Percentiles rank a stretch among this genome's conserved stretches.
Evolutionary conservation across 2,329 filamentous ascomycete genomes (phyloP).

Genomic region (Myrmaecium sp.): DNA sequence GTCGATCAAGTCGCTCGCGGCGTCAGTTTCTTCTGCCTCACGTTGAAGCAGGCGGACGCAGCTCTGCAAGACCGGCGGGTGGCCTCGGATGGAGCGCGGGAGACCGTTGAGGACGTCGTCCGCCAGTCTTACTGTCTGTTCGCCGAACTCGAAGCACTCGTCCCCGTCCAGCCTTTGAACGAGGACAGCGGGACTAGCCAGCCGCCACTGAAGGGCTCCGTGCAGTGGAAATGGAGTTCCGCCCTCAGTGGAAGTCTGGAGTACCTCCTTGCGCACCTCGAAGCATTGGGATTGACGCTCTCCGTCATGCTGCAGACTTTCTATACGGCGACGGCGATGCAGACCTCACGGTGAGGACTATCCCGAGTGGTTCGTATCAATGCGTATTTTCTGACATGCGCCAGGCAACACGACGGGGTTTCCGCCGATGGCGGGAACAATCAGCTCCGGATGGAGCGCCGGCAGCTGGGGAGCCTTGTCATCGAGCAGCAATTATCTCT

Average conservation of each 20-base stretch:
- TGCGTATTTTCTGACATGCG: background rate
- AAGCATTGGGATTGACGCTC: constrained; percentile 17
- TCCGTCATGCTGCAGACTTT: constrained; percentile 22
- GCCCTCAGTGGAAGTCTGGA: constrained; percentile 9
- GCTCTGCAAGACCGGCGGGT: constrained; percentile 20
- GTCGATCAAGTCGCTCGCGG: constrained; percentile 14
- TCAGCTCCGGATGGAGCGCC: constrained; percentile 14
- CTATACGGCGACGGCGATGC: constrained; percentile 20
- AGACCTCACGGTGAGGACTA: constrained; percentile 19
- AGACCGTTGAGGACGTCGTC: constrained; percentile 17
- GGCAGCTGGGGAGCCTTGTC: constrained; percentile 19
- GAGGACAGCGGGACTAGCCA: constrained; percentile 3
- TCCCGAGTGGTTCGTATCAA: background rate
- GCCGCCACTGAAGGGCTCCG: constrained; percentile 1
- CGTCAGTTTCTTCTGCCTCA: constrained; percentile 18
- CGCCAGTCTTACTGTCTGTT: constrained; percentile 14
- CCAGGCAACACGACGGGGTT: background rate
- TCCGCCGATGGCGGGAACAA: constrained; percentile 3
- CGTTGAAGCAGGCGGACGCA: constrained; percentile 21
- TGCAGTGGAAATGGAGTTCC: constrained; percentile 6
- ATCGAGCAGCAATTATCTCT: constrained; percentile 23
- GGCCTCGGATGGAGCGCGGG: constrained; percentile 18
- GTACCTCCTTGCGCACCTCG: constrained; percentile 19
- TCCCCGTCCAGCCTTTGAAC: constrained; percentile 5
- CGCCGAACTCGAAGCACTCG: constrained; percentile 12